These are phyloP conservation scores for Leptographium wingfieldii DNA, from an alignment of 2,329 filamentous ascomycete genomes.

Conservation along the genomic window DNA sequence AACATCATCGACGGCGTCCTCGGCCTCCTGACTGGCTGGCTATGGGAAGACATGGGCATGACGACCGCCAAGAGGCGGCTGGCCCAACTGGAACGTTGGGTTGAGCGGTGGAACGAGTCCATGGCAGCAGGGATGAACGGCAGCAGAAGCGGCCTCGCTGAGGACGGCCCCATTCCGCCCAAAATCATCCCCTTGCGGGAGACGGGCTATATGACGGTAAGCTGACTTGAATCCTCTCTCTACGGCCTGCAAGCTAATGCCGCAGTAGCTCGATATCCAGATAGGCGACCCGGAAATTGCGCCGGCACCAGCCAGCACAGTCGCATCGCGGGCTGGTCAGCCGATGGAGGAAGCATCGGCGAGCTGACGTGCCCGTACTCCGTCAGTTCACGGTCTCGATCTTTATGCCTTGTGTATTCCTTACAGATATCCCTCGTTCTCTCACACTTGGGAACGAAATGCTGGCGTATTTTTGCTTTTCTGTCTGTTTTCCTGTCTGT, in stretches of 20 bases:
- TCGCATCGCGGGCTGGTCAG: slow-evolving; percentile 4
- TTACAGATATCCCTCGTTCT: background rate
- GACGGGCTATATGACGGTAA: slow-evolving; percentile 16
- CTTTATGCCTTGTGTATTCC: background rate
- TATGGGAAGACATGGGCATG: slow-evolving; percentile 84
- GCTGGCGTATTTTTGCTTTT: background rate
- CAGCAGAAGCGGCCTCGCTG: background rate
- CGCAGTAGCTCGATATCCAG: slow-evolving; percentile 14
- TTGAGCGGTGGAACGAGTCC: slow-evolving; percentile 76
- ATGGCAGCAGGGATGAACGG: slow-evolving; percentile 32
- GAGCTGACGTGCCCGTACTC: background rate
- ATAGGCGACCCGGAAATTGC: slow-evolving; percentile 16
- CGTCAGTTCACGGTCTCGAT: background rate
- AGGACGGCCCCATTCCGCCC: slow-evolving; percentile 10
- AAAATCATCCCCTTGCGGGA: slow-evolving; percentile 15
- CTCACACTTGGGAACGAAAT: background rate
- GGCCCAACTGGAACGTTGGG: slow-evolving; percentile 60
- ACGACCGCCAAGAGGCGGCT: slow-evolving; percentile 63
- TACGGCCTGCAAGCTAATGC: background rate
- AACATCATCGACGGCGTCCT: slow-evolving; percentile 72
- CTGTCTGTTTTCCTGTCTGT: background rate
- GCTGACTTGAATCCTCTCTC: background rate
- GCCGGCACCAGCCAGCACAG: slow-evolving; percentile 11
- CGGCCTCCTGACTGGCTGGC: slow-evolving; percentile 76
- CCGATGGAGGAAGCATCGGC: slow-evolving; percentile 1